Percentiles rank a stretch among this genome's conserved stretches.
phyloP scores from a whole-genome alignment of 139 green algal species.

The Pleodorina starrii region DNA sequence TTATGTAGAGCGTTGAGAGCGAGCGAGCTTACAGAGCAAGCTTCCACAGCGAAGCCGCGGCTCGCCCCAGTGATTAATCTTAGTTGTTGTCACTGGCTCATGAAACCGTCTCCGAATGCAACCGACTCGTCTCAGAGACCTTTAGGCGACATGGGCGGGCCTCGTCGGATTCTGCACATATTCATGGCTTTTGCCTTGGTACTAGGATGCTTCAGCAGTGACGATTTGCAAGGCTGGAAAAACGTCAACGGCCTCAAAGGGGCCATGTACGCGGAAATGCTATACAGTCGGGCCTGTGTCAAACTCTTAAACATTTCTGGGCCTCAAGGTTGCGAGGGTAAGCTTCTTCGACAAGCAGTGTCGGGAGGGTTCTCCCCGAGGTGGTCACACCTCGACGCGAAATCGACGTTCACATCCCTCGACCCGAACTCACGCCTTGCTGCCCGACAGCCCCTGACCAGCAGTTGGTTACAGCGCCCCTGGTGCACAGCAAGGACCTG shows the following conservation, averaged over 20 bases:
- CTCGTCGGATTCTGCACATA: not conserved
- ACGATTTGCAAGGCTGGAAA: not conserved
- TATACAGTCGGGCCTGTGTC: conserved; percentile 9
- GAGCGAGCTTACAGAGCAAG: too few species aligned
- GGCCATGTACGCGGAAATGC: conserved; percentile 41
- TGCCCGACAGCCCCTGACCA: not conserved
- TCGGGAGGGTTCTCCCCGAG: too few species aligned
- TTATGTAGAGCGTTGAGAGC: too few species aligned
- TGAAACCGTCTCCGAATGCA: too few species aligned
- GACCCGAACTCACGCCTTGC: not conserved
- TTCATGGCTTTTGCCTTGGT: not conserved
- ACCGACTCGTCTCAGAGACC: not conserved
- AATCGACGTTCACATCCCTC: too few species aligned
- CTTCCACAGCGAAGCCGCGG: too few species aligned
- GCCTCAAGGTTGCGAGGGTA: conserved; percentile 35
- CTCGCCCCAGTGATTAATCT: too few species aligned
- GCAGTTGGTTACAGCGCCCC: not conserved
- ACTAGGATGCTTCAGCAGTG: not conserved
- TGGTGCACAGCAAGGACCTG: not conserved
- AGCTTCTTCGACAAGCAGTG: too few species aligned
- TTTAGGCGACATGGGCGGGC: not conserved
- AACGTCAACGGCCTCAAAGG: not conserved
- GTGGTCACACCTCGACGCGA: too few species aligned
- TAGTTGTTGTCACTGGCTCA: too few species aligned
- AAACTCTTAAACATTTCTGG: not conserved